Evolutionary conservation across 2,329 filamentous ascomycete genomes (phyloP).

Genomic region (Endocalyx cinctus): DNA sequence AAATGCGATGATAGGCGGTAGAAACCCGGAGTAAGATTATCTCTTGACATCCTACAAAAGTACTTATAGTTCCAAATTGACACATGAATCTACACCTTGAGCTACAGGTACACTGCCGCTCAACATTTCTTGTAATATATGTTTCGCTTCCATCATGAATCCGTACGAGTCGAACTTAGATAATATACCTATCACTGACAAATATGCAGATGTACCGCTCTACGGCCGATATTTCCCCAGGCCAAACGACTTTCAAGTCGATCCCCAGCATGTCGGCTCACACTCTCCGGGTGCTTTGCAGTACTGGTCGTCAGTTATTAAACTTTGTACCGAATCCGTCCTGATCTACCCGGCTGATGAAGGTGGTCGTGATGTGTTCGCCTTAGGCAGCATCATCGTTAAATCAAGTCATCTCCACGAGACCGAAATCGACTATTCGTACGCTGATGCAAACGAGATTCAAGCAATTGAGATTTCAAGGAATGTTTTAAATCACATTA

Average conservation of each 20-base stretch:
- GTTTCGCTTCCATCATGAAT: no score
- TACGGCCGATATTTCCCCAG: conserved; percentile 4
- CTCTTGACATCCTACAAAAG: no score
- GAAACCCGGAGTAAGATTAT: no score
- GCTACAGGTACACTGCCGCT: no score
- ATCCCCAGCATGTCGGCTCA: conserved; percentile 21
- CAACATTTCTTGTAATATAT: no score
- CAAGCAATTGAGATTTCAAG: conserved; percentile 23
- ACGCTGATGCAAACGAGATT: conserved; percentile 36
- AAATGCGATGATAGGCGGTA: no score
- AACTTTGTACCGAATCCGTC: conserved; percentile 22
- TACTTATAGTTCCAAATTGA: no score
- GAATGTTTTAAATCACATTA: conserved; percentile 21
- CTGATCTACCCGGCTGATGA: conserved; percentile 29
- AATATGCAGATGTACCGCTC: conserved; percentile 1
- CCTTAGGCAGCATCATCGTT: conserved; percentile 16
- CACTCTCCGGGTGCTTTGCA: conserved; percentile 12
- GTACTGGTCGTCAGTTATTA: conserved; percentile 29
- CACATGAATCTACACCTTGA: no score
- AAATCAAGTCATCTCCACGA: conserved; percentile 8
- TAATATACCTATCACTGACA: conserved; percentile 1
- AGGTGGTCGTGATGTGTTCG: conserved; percentile 35
- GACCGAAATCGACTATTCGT: conserved; percentile 33
- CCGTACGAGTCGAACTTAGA: conserved; percentile 1
- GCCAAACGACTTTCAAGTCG: conserved; percentile 27